Evolutionary conservation across 371 early-diverging fungal genomes (phyloP).

Genomic region (Mortierella sp.): DNA sequence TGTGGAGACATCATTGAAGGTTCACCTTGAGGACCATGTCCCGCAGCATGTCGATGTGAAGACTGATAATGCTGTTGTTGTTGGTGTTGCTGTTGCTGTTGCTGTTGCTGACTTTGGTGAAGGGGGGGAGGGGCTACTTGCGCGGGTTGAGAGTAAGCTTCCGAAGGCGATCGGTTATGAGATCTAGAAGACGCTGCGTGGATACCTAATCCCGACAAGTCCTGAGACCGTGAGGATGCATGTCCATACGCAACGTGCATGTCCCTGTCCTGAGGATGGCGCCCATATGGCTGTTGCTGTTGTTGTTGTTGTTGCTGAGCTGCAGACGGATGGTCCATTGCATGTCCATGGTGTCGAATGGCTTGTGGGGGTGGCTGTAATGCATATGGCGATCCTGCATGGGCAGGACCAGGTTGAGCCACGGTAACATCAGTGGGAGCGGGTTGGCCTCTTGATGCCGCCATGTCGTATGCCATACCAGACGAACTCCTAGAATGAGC

Average conservation of each 20-base stretch:
- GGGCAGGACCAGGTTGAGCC: constrained; percentile 6
- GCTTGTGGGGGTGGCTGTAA: constrained; percentile 13
- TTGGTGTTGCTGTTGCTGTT: constrained; percentile 11
- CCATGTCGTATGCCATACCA: constrained; percentile 23
- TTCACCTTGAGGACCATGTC: too few relatives aligned
- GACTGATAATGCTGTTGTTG: constrained; percentile 8
- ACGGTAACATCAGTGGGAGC: constrained; percentile 15
- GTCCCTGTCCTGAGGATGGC: constrained; percentile 25
- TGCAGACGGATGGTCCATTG: constrained; percentile 12
- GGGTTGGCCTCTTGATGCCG: constrained; percentile 20
- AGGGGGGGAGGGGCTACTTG: constrained; percentile 1
- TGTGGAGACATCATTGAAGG: neutral
- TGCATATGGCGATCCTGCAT: constrained; percentile 7
- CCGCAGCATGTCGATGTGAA: too few relatives aligned
- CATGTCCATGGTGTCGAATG: constrained; percentile 1
- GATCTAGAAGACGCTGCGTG: constrained; percentile 21
- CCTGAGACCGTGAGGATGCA: constrained; percentile 25
- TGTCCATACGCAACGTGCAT: constrained; percentile 26
- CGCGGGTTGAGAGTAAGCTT: constrained; percentile 13
- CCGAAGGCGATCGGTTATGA: constrained; percentile 23
- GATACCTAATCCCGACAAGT: constrained; percentile 14
- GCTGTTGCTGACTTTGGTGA: constrained; percentile 16
- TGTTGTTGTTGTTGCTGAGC: constrained; percentile 3
- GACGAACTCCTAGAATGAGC: constrained; percentile 35
- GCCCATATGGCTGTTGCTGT: constrained; percentile 20